Evolutionary conservation across 148 eudicot species (phyloP).

Genomic region (Fagopyrum esculentum): DNA sequence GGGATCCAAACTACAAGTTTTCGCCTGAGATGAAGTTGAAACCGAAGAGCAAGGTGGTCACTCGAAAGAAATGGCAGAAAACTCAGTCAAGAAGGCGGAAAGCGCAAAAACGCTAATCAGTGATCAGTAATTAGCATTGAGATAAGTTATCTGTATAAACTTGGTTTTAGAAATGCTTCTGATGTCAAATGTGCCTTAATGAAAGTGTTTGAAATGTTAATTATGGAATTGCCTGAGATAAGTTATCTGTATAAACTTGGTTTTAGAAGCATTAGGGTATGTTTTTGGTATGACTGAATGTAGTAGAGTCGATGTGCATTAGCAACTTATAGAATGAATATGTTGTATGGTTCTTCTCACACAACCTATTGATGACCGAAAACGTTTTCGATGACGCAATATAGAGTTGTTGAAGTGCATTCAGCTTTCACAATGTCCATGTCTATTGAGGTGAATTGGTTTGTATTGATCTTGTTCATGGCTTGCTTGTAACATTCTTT

Average conservation of each 20-base stretch:
- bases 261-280: too few species aligned
- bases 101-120: slow-evolving; percentile 23
- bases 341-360: neutral
- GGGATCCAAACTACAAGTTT: slow-evolving; percentile 83
- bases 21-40: slow-evolving; percentile 84
- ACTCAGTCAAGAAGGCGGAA: slow-evolving; percentile 69
- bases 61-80: slow-evolving; percentile 79
- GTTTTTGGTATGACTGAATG: too few species aligned
- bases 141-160: neutral
- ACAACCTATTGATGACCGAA: neutral
- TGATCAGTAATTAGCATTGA: neutral
- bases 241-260: neutral
- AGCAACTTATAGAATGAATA: too few species aligned
- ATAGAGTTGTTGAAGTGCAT: neutral
- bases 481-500: neutral
- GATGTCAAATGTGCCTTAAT: neutral
- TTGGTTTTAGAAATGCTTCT: neutral
- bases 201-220: neutral
- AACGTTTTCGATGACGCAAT: neutral
- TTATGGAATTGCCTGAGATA: neutral
- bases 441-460: neutral
- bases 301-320: neutral
- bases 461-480: neutral
- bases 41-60: slow-evolving; percentile 86
- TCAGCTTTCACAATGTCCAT: neutral